phyloP scores from a whole-genome alignment of 345 rosid species.

The Triadica sebifera region DNA sequence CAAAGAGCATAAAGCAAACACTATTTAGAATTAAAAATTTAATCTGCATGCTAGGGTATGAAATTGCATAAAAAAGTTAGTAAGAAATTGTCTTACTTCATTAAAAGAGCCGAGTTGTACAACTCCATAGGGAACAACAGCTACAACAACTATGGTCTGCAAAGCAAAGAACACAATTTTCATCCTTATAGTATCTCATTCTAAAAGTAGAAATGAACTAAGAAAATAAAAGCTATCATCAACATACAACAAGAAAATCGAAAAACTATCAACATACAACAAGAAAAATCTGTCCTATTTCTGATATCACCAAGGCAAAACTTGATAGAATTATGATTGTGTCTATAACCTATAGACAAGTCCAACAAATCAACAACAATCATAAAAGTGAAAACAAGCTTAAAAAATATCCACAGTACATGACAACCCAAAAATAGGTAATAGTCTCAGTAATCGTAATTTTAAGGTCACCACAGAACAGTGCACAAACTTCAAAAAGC shows the following conservation, averaged over 20 bases:
- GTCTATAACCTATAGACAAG: not conserved
- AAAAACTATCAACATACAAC: no score
- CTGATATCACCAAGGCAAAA: not conserved
- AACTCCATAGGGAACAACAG: conserved; percentile 80
- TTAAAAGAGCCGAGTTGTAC: conserved; percentile 80
- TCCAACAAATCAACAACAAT: not conserved
- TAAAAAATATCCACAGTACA: not conserved
- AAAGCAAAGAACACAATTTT: conserved; percentile 16
- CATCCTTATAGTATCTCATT: conserved; percentile 1
- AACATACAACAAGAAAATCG: conserved; percentile 4
- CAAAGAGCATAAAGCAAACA: not conserved
- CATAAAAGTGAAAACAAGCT: not conserved
- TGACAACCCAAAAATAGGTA: not conserved
- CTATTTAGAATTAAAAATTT: conserved; percentile 7
- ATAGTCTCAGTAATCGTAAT: not conserved
- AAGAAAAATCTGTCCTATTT: not conserved
- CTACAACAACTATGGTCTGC: conserved; percentile 71
- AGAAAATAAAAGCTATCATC: not conserved
- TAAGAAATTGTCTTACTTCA: conserved; percentile 52
- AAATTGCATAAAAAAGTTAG: conserved; percentile 11
- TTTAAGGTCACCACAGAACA: not conserved
- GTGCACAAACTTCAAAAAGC: not conserved
- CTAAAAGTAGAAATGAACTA: not conserved
- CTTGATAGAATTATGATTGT: conserved; percentile 2
- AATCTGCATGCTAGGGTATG: not conserved